These are phyloP conservation scores for Lactarius akahatsu DNA, from an alignment of 768 basidiomycete genomes.

Conservation along the genomic window DNA sequence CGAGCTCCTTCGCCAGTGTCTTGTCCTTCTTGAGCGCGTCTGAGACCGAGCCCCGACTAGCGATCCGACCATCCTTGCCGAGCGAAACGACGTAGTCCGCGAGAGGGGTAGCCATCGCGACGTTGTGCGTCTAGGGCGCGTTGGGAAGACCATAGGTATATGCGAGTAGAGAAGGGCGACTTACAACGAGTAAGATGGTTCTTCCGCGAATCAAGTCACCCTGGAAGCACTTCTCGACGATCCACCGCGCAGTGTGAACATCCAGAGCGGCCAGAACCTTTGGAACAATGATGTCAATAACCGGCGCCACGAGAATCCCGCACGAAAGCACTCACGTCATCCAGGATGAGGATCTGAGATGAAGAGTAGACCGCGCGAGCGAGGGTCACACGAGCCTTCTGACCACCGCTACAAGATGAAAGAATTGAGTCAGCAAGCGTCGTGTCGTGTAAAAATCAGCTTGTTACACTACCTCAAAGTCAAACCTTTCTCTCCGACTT, in stretches of 20 bases:
- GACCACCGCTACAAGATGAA: constrained; percentile 44
- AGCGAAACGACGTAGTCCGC: constrained; percentile 59
- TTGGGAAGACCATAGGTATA: background rate
- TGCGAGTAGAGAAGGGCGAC: constrained; percentile 23
- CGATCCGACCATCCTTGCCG: constrained; percentile 51
- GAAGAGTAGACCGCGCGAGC: constrained; percentile 59
- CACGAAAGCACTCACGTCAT: constrained; percentile 49
- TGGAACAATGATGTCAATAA: background rate
- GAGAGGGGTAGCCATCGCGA: constrained; percentile 52
- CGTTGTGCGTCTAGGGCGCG: constrained; percentile 46
- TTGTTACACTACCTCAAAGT: constrained; percentile 37
- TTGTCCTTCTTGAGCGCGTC: constrained; percentile 46
- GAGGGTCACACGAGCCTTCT: constrained; percentile 57
- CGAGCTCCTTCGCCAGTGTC: constrained; percentile 35
- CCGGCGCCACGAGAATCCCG: background rate
- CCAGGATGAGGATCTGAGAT: constrained; percentile 64
- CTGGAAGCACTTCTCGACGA: constrained; percentile 50
- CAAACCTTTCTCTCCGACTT: constrained; percentile 59
- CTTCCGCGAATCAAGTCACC: constrained; percentile 49
- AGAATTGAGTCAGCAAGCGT: background rate
- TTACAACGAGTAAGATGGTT: constrained; percentile 54
- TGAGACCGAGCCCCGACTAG: constrained; percentile 48
- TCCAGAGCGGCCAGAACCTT: constrained; percentile 51
- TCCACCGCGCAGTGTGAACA: constrained; percentile 51
- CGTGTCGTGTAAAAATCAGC: background rate